Percentiles rank a stretch among this genome's conserved stretches.
These are phyloP conservation scores for Pichia pseudocactophila DNA, from an alignment of 805 yeast genomes.

Conservation along the genomic window DNA sequence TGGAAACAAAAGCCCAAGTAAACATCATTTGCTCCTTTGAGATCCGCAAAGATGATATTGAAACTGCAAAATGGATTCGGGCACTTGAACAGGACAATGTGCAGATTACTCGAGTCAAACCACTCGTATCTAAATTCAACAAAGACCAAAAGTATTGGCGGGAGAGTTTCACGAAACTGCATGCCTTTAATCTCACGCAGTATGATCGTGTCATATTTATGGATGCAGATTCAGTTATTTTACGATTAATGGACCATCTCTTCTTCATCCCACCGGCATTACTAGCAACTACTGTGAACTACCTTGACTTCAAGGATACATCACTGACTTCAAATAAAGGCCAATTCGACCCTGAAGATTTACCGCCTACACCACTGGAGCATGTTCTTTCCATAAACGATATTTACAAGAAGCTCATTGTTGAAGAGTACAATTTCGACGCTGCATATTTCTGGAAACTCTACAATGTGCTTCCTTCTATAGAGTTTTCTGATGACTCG, in stretches of 20 bases:
- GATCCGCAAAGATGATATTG: not conserved
- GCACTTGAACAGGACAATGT: constrained; percentile 16
- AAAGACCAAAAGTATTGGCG: constrained; percentile 33
- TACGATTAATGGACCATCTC: constrained; percentile 38
- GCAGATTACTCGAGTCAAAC: constrained; percentile 22
- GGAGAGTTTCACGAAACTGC: constrained; percentile 46
- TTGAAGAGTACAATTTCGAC: constrained; percentile 8
- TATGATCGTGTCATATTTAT: constrained; percentile 47
- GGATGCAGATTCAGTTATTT: constrained; percentile 46
- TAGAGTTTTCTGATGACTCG: constrained; percentile 10
- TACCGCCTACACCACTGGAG: constrained; percentile 16
- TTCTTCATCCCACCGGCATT: constrained; percentile 41
- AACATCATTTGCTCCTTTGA: constrained; percentile 33
- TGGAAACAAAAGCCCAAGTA: constrained; percentile 33
- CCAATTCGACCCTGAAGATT: not conserved
- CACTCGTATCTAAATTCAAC: constrained; percentile 11
- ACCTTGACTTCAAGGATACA: constrained; percentile 26
- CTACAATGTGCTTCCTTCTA: constrained; percentile 33
- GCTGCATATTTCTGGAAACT: constrained; percentile 14
- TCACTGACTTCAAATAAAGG: not conserved
- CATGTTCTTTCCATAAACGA: constrained; percentile 15
- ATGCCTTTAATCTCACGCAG: constrained; percentile 39
- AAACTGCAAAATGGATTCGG: not conserved
- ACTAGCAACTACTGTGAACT: constrained; percentile 39
- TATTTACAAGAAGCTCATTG: constrained; percentile 13